phyloP scores from a whole-genome alignment of 2,329 filamentous ascomycete species.

The Alternaria triticina region DNA sequence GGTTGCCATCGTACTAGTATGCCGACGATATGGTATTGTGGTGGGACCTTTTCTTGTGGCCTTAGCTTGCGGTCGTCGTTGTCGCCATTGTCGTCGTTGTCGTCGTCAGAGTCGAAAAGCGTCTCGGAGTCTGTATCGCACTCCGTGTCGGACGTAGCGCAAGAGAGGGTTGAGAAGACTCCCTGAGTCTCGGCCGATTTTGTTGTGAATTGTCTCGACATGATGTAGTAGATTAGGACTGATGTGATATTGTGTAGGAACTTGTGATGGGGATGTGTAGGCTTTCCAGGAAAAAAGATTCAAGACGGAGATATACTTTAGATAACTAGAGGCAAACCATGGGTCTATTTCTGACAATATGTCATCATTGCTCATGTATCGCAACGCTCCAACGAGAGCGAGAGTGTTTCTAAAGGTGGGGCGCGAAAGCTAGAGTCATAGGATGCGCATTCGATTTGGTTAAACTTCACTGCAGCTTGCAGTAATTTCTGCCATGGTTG shows the following conservation, averaged over 20 bases:
- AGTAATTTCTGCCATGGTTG: conserved; percentile 71
- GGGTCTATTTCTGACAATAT: not conserved
- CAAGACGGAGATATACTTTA: not conserved
- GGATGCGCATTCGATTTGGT: not conserved
- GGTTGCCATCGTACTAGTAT: not conserved
- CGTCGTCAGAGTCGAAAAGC: not conserved
- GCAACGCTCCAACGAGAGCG: not conserved
- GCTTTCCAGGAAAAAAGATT: not conserved
- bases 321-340: not conserved
- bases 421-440: not conserved
- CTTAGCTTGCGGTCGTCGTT: not conserved
- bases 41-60: not conserved
- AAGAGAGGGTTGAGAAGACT: not conserved
- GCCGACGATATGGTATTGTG: not conserved
- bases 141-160: not conserved
- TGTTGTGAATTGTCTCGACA: not conserved
- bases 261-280: not conserved
- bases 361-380: not conserved
- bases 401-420: not conserved
- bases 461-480: conserved; percentile 39
- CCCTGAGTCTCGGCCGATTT: not conserved
- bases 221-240: not conserved
- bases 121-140: not conserved
- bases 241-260: too few species aligned
- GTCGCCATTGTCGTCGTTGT: too few species aligned